Base-by-base conservation (phyloP, 768 basidiomycete species). In the Lactifluus echinatus region DNA sequence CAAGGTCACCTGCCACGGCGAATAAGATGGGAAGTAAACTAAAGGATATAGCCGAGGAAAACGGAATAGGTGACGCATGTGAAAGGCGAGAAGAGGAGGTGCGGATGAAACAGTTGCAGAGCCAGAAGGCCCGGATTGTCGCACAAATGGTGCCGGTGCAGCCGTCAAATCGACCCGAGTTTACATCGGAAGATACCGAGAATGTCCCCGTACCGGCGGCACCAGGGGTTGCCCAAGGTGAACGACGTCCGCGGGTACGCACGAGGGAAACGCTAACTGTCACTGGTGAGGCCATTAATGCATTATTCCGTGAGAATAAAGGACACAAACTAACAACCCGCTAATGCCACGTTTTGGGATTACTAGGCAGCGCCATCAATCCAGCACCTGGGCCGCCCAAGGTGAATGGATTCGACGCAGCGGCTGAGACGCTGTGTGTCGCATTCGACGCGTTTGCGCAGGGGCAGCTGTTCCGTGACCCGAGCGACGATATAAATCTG, bases 81-180 rank as follows among this genome's bases (percentile, higher is more conserved):
- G 48, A 59, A 34, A 44, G 65, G 37, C 72, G 65, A 45, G 74
- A 70, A 62, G 75, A 76, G 58, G 68, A 73, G 54, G 70, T 74
- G 50, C 65, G 78, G 59, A 75, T 72, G 73, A 87, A 91, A 71
- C 90, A 92, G 71, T 73, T 94, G 36, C 92, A 92, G 68, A 81
- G 82, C 11, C 93, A 93, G 72, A 95, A 95, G 72, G 92, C 92
- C 47, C 77, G 92, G 54, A 93, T 95, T 57, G 93, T 95, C 2
- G 89, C 90, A 48, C 90, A 94, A 74, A 94, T 94, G 92, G 89
- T 83, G 3, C 86, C 86, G 23, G 75, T 75, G 71, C 28, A 74
- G 73, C 2, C 71, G 68, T 15, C 65, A 63, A 33, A 65, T 66
- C 1, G 61, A 47, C 28, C 64, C 62, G 47, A 69, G 40, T 55